phyloP scores from a whole-genome alignment of 169 alveolate genomes.

The Eimeria praecox region DNA sequence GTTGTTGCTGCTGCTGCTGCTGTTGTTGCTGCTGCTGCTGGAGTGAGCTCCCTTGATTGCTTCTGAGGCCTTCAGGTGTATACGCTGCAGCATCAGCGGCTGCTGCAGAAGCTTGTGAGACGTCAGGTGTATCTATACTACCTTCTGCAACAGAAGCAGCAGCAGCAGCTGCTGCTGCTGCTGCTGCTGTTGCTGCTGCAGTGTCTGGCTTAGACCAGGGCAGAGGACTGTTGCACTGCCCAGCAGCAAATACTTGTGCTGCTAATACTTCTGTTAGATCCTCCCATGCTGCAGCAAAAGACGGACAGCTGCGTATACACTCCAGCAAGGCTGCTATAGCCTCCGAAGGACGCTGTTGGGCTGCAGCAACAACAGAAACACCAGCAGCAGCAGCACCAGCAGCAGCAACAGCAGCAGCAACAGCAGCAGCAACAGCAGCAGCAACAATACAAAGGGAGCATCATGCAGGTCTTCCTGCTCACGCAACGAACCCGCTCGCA shows the following conservation, averaged over 20 bases:
- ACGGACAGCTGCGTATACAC: conserved; percentile 18
- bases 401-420: background rate
- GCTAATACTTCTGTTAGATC: background rate
- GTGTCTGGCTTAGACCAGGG: background rate
- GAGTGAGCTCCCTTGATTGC: background rate
- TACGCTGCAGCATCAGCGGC: too few species aligned
- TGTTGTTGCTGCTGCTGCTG: too few species aligned
- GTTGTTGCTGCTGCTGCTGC: background rate
- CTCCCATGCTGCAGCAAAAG: conserved; percentile 19
- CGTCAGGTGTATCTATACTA: too few species aligned
- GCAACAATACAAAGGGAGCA: background rate
- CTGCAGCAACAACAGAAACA: background rate
- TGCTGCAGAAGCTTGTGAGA: too few species aligned
- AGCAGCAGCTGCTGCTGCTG: conserved; percentile 2
- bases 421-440: conserved; percentile 6
- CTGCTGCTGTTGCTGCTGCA: background rate
- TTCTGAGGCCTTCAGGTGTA: background rate
- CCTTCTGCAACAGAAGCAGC: background rate
- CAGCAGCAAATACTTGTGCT: background rate
- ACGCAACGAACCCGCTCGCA: too few species aligned
- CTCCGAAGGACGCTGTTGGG: background rate
- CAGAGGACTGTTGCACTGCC: background rate
- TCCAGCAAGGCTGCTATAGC: background rate
- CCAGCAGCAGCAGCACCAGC: background rate
- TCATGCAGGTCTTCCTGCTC: too few species aligned